Evolutionary conservation across 2,329 filamentous ascomycete species (phyloP).

Genomic region (Erysiphe pulchra): DNA sequence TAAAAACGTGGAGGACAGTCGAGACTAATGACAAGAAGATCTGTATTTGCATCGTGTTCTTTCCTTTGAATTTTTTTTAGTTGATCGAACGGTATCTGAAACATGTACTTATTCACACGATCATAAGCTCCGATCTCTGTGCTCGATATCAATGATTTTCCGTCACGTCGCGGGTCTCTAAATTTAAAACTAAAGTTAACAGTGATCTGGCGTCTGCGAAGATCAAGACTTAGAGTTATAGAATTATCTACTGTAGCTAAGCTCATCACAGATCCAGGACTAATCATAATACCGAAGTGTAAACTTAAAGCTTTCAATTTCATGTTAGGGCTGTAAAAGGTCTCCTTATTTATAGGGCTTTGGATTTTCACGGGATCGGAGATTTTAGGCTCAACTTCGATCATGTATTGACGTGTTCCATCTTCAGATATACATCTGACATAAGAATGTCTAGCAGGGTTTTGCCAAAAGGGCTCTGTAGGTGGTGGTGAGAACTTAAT

Average conservation of each 20-base stretch:
- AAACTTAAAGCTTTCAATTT: slow-evolving; percentile 21
- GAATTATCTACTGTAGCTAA: slow-evolving; percentile 21
- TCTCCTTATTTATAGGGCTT: slow-evolving; percentile 12
- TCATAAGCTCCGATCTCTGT: slow-evolving; percentile 4
- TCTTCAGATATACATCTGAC: slow-evolving; percentile 1
- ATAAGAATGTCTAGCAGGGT: background rate
- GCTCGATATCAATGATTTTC: background rate
- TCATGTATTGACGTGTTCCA: slow-evolving; percentile 5
- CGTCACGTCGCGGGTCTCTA: slow-evolving; percentile 6
- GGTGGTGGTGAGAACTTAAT: slow-evolving; percentile 35
- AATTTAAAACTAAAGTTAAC: slow-evolving; percentile 17
- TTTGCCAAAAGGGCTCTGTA: slow-evolving; percentile 22
- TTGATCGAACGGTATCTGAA: slow-evolving; percentile 16
- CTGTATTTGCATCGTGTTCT: slow-evolving; percentile 11
- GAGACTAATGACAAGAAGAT: slow-evolving; percentile 22
- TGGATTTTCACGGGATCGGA: slow-evolving; percentile 4
- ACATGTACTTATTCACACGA: slow-evolving; percentile 12
- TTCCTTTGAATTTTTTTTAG: slow-evolving; percentile 20
- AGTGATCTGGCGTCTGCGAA: slow-evolving; percentile 16
- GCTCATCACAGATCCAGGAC: slow-evolving; percentile 28
- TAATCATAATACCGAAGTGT: slow-evolving; percentile 34
- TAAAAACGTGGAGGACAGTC: slow-evolving; percentile 18
- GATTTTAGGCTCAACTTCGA: slow-evolving; percentile 6
- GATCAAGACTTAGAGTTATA: slow-evolving; percentile 17
- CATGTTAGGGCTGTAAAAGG: slow-evolving; percentile 15